phyloP scores from a whole-genome alignment of 768 basidiomycete species.

The Suillus hirtellus region DNA sequence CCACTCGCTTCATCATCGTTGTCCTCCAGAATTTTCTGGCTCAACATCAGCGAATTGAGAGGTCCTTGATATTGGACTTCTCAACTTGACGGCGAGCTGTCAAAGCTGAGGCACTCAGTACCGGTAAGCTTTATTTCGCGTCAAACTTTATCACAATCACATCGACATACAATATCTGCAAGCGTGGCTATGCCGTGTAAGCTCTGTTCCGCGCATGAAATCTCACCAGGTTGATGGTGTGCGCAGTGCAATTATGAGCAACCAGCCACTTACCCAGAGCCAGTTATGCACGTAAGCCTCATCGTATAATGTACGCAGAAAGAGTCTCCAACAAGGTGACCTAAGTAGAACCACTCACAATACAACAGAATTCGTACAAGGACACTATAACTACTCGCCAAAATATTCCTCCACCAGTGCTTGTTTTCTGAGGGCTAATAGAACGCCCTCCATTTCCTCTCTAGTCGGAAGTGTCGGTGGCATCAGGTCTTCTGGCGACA shows the following conservation, averaged over 20 bases:
- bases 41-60: too few species aligned
- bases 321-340: not conserved
- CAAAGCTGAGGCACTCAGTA: not conserved
- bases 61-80: not conserved
- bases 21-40: too few species aligned
- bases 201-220: not conserved
- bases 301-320: not conserved
- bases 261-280: not conserved
- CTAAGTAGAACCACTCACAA: too few species aligned
- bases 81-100: not conserved
- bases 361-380: too few species aligned
- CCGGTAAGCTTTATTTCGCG: not conserved
- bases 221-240: not conserved
- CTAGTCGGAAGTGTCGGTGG: conserved; percentile 75
- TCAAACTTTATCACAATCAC: not conserved
- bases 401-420: conserved; percentile 74
- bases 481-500: conserved; percentile 69
- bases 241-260: not conserved
- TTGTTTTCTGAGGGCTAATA: conserved; percentile 45
- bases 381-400: conserved; percentile 35
- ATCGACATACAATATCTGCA: not conserved
- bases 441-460: conserved; percentile 75
- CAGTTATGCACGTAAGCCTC: not conserved
- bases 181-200: not conserved
- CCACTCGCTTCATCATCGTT: too few species aligned